A percentile compares a stretch with the other conserved stretches of the same genome.
Conservation (phyloP, 306 rosid species). For the Trichosanthes cucumerina region DNA sequence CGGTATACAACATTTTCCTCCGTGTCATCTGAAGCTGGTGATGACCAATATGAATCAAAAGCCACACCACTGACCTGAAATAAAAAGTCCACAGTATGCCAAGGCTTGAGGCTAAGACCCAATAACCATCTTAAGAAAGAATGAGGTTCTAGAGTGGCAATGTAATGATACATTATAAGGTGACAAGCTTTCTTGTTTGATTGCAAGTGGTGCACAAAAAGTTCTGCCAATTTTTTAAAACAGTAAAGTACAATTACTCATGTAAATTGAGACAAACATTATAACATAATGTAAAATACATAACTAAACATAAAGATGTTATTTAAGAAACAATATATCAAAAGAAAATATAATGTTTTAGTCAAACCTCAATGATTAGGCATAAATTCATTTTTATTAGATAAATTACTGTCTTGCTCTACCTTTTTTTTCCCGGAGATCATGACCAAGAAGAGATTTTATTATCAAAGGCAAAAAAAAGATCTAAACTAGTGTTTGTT, state of each 20-base stretch:
- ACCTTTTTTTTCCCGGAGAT: neutral
- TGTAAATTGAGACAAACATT: neutral
- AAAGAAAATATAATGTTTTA: neutral
- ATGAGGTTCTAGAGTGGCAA: neutral
- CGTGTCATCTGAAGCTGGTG: conserved; percentile 69
- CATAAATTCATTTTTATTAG: neutral
- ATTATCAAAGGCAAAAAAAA: neutral
- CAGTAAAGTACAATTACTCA: neutral
- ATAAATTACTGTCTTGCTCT: neutral
- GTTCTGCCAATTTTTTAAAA: neutral
- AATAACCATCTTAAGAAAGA: neutral
- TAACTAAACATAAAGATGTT: too few relatives aligned
- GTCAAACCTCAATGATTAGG: neutral
- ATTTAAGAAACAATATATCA: neutral
- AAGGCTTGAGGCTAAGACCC: conserved; percentile 19
- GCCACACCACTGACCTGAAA: conserved; percentile 95
- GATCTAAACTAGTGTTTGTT: neutral
- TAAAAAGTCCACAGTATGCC: neutral
- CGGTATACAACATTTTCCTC: conserved; percentile 73
- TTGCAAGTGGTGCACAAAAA: neutral
- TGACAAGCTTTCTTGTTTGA: neutral
- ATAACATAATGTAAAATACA: neutral
- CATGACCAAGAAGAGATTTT: neutral
- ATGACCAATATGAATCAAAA: conserved; percentile 92
- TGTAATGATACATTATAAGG: neutral